phyloP scores from a whole-genome alignment of 768 basidiomycete genomes.

The Tephrocybe sp. region DNA sequence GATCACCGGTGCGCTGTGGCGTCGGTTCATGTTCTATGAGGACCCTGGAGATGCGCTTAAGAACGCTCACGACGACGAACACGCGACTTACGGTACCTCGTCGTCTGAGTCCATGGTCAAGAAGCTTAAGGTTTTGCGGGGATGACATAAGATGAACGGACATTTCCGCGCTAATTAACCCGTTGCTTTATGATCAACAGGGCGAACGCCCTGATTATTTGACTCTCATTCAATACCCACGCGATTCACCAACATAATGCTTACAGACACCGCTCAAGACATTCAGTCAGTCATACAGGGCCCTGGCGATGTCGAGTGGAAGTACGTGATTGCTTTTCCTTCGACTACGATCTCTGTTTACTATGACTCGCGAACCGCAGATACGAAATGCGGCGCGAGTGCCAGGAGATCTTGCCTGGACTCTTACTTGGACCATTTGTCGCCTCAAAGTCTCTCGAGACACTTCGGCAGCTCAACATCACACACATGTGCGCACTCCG shows the following conservation, averaged over 20 bases:
- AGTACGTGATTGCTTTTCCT: slow-evolving; percentile 40
- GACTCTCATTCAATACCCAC: neutral
- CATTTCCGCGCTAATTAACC: neutral
- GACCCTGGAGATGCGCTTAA: slow-evolving; percentile 14
- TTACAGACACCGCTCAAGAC: slow-evolving; percentile 33
- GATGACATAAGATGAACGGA: slow-evolving; percentile 13
- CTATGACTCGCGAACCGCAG: slow-evolving; percentile 31
- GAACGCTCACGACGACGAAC: neutral
- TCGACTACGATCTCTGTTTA: neutral
- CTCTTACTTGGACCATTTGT: slow-evolving; percentile 87
- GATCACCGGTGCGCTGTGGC: slow-evolving; percentile 7
- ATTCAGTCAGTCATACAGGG: slow-evolving; percentile 71
- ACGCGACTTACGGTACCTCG: slow-evolving; percentile 54
- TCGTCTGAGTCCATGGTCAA: slow-evolving; percentile 50
- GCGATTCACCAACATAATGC: slow-evolving; percentile 10
- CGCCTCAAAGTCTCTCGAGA: slow-evolving; percentile 79
- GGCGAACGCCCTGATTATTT: neutral
- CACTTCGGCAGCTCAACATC: slow-evolving; percentile 62
- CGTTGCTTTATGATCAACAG: too few relatives aligned
- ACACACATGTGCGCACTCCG: slow-evolving; percentile 69
- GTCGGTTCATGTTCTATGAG: slow-evolving; percentile 26
- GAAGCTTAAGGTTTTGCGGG: too few relatives aligned
- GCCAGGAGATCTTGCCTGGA: slow-evolving; percentile 86
- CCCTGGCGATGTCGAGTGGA: slow-evolving; percentile 83
- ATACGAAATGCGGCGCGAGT: slow-evolving; percentile 95